phyloP scores from a whole-genome alignment of 148 eudicot genomes.

The Rhododendron ferrugineum region DNA sequence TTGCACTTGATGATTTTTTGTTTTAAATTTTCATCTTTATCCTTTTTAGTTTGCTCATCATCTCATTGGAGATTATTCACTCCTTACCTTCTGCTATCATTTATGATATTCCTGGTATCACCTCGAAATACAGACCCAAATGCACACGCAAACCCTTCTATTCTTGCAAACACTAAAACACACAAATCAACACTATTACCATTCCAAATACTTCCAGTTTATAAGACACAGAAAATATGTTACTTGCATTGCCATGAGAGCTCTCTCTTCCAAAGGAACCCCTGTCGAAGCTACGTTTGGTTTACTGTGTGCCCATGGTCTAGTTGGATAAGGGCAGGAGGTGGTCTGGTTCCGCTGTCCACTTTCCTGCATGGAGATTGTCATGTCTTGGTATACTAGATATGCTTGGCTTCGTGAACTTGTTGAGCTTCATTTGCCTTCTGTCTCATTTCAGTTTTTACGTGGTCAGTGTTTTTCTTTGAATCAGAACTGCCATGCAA shows the following conservation, averaged over 20 bases:
- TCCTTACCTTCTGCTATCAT: not conserved
- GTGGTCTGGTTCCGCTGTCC: not conserved
- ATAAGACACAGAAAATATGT: not conserved
- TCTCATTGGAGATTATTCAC: not conserved
- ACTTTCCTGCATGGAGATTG: constrained; percentile 10
- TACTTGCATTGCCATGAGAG: not conserved
- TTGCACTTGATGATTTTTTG: not conserved
- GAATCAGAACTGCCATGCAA: not conserved
- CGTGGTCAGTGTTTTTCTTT: not conserved
- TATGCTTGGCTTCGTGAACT: constrained; percentile 4
- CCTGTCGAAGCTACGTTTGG: not conserved
- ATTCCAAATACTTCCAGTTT: not conserved
- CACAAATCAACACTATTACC: not conserved
- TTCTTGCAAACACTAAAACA: not conserved
- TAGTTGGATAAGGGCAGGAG: not conserved
- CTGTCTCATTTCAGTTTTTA: not conserved
- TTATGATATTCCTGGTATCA: not conserved
- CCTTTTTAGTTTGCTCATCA: not conserved
- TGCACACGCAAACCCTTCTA: not conserved
- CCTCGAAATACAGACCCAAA: not conserved
- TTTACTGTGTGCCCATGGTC: not conserved
- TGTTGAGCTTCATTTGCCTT: not conserved
- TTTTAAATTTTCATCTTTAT: not conserved
- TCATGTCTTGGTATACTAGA: not conserved
- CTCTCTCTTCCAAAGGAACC: not conserved